These are phyloP conservation scores for Asterophora parasitica DNA, from an alignment of 768 basidiomycete species.

Conservation along the genomic window DNA sequence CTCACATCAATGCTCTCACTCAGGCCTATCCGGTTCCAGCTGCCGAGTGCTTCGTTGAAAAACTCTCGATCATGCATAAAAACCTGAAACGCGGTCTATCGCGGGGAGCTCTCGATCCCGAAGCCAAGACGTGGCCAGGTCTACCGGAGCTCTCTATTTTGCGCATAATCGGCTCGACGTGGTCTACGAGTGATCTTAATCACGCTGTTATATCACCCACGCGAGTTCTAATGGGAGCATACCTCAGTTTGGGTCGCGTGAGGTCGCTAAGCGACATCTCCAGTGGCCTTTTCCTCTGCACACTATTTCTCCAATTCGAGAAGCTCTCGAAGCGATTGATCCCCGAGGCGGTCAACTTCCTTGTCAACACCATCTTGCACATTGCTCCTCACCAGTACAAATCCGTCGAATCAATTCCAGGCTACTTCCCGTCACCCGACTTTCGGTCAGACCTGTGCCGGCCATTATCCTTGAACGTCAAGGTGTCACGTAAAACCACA, in stretches of 20 bases:
- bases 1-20: conserved; percentile 75
- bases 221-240: conserved; percentile 84
- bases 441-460: conserved; percentile 47
- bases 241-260: conserved; percentile 80
- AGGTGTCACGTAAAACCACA: conserved; percentile 35
- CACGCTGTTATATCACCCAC: conserved; percentile 87
- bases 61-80: conserved; percentile 89
- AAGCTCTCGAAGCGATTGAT: conserved; percentile 77
- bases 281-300: conserved; percentile 86
- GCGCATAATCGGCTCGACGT: conserved; percentile 73
- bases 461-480: conserved; percentile 34
- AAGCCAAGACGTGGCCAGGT: conserved; percentile 86
- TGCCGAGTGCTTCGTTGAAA: conserved; percentile 75
- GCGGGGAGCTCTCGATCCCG: conserved; percentile 51
- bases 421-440: conserved; percentile 69
- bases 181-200: conserved; percentile 93
- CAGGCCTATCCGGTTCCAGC: conserved; percentile 76
- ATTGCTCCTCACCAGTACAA: conserved; percentile 62
- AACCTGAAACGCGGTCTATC: conserved; percentile 83
- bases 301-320: conserved; percentile 84
- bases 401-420: conserved; percentile 49
- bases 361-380: conserved; percentile 64
- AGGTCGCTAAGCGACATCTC: conserved; percentile 71
- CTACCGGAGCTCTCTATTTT: conserved; percentile 77
- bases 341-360: conserved; percentile 86